Evolutionary conservation across 805 yeast genomes (phyloP).

Genomic region (Nakazawaea wickerhamii): DNA sequence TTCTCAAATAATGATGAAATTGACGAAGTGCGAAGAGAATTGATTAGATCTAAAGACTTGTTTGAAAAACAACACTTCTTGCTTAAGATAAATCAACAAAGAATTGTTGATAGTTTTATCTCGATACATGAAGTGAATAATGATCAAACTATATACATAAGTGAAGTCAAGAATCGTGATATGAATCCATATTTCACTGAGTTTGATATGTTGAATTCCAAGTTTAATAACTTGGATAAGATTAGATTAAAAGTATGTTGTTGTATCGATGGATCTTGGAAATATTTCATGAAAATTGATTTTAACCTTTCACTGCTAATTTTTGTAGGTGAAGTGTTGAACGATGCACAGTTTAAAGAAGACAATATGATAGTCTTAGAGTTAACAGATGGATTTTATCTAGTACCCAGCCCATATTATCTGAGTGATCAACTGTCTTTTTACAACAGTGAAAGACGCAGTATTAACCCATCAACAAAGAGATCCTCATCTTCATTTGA

Average conservation of each 20-base stretch:
- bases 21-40: neutral
- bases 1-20: neutral
- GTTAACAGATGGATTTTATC: constrained; percentile 26
- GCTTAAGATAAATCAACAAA: constrained; percentile 23
- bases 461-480: constrained; percentile 9
- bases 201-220: constrained; percentile 16
- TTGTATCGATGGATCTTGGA: constrained; percentile 19
- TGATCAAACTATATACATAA: constrained; percentile 28
- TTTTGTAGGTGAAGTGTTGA: constrained; percentile 27
- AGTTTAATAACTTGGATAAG: constrained; percentile 6
- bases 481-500: constrained; percentile 30
- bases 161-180: constrained; percentile 25
- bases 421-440: neutral
- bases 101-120: constrained; percentile 29
- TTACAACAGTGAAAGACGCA: constrained; percentile 1
- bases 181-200: constrained; percentile 27
- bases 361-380: constrained; percentile 22
- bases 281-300: constrained; percentile 19
- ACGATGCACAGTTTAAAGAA: constrained; percentile 16
- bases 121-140: constrained; percentile 27
- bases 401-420: constrained; percentile 13
- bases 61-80: constrained; percentile 23
- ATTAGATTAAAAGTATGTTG: constrained; percentile 20
- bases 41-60: constrained; percentile 14
- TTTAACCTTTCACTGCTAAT: constrained; percentile 25